Evolutionary conservation across 192 early-diverging fungal genomes (phyloP), one percentile per base, ranked within the genome.

Genomic region (Backusella luteola): DNA sequence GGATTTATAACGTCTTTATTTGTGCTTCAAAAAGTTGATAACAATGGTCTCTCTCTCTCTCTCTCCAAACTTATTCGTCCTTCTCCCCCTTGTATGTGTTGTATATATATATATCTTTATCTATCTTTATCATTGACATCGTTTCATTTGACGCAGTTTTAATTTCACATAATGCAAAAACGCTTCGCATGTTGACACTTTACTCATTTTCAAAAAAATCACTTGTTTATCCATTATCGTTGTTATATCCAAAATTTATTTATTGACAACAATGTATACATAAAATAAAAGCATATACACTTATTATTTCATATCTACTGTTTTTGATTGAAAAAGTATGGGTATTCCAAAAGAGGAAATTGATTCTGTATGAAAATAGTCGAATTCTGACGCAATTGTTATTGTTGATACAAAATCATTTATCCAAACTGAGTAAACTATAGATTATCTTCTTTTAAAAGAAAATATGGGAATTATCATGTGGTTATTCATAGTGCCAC

Each of bases 121-220:
- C 1, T 59, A 26, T 26, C 23, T 59, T 59, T 59, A 63, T 63
- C 56, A 4, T 63, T 63, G 56, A 63, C 23, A 63, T 63, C n/a
- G 21, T 63, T 63, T 63, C 26, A 63, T 63, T 29, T 63, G 56
- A 63, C 56, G 56, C n/a, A 63, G 56, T 63, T 63, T 63, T 12
- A 63, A 63, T 63, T 63, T 63, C 26, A 23, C 56, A 63, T 63
- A 26, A 63, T 63, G 23, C 23, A 29, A 29, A 29, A 29, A 3
- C 2, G 52, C n/a, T 32, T 56, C 8, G n/a, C n/a, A n/a, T 56
- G 7, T 53, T 56, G 21, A 26, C 21, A 56, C 19, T 23, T 56
- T 56, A 9, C 26, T 56, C 53, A 56, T 23, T 21, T 63, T 26
- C 21, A 8, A 12, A 39, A 39, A 39, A 29, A 29, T 63, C 4